Conservation (phyloP, 148 eudicot genomes). For the Rhododendron simsii region DNA sequence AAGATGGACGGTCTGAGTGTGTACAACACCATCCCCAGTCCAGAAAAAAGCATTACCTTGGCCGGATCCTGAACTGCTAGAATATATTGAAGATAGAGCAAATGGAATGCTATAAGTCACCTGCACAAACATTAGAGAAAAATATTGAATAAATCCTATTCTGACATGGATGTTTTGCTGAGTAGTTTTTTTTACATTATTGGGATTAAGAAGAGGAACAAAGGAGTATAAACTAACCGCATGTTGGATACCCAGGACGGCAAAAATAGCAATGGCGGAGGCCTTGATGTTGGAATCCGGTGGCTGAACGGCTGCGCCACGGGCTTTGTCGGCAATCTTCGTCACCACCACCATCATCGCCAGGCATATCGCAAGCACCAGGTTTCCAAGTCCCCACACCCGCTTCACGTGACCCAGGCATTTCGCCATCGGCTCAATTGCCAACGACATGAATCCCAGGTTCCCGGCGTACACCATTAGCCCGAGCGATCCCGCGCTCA, state of each 20-base stretch:
- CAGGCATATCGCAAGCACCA: conserved; percentile 23
- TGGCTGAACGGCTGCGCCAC: background rate
- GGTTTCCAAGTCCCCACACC: conserved; percentile 27
- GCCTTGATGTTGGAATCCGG: background rate
- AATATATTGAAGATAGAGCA: background rate
- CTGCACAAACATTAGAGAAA: background rate
- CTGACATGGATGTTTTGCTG: background rate
- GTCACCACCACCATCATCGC: conserved; percentile 27
- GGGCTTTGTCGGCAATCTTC: conserved; percentile 13
- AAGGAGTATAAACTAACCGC: background rate
- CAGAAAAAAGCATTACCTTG: background rate
- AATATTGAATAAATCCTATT: background rate
- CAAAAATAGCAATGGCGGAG: background rate
- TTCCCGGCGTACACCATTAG: conserved; percentile 20
- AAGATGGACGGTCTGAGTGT: too few relatives aligned
- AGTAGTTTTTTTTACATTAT: too few relatives aligned
- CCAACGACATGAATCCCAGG: conserved; percentile 3
- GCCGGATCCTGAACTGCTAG: background rate
- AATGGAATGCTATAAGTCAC: conserved; percentile 3
- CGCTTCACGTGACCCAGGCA: conserved; percentile 17
- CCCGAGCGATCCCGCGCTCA: conserved; percentile 26
- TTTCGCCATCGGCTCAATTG: conserved; percentile 11
- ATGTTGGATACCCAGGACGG: background rate
- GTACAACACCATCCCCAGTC: too few relatives aligned
- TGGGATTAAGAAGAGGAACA: too few relatives aligned